Evolutionary conservation across 441 rosid genomes (phyloP), one percentile per base, ranked within the genome.

Genomic region (Raphanus hybrid): DNA sequence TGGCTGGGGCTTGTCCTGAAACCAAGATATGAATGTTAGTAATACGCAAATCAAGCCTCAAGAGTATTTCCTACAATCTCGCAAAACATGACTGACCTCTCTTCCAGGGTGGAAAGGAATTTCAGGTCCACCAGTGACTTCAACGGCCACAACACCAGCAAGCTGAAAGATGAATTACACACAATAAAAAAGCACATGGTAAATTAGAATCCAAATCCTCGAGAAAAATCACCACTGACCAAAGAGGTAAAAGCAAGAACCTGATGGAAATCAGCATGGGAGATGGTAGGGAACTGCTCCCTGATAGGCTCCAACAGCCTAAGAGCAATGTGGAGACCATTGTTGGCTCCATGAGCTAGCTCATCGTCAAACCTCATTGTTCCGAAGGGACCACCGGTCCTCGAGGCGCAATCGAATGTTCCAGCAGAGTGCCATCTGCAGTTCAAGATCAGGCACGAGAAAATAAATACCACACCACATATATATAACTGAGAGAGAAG

Each of bases 401-500:
- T 91, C 3, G 91, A 78, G 79, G 83, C 81, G 77, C 86, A 89
- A 64, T 95, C 99, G 69, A 61, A 95, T 0, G 99, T 95, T 26
- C 98, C 99, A 58, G 99, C 98, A 1, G 99, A 92, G 89, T 95
- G 99, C 99, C 99, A 91, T 27, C 99, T 95, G 86, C 43, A 75
- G 4, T 29, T 52, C 15, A 32, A 52, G 43, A 63, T 59, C 14
- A 14, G 0, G 52, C 34, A 69, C 59, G 11, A 67, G 23, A 60
- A 3, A 15, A 23, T 26, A 4, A 23, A 23, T 23, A 23, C 26
- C 34, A 34, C 11, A 58, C 18, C 66, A 20, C 14, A 34, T 1
- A 50, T 5, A 7, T 14, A 23, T 23, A 23, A 23, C 26, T 23
- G 26, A 23, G 4, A 50, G 14, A 43, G 37, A 37, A 8, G 2